phyloP scores from a whole-genome alignment of 2,329 filamentous ascomycete genomes.

The Fusarium hostae region DNA sequence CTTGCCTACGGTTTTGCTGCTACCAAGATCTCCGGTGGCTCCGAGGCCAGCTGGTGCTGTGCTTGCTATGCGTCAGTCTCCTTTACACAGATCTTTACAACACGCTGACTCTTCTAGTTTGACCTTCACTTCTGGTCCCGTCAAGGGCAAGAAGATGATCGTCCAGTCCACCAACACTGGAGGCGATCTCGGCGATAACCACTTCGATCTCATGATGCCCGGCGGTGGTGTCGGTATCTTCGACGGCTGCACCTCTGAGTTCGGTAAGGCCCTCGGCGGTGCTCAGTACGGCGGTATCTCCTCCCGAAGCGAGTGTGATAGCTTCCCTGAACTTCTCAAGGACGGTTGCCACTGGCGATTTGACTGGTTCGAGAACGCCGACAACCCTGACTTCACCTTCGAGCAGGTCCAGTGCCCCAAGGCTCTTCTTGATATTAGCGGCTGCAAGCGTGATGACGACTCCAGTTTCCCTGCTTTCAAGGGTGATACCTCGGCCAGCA shows the following conservation, averaged over 20 bases:
- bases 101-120: constrained; percentile 47
- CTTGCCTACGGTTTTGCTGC: constrained; percentile 74
- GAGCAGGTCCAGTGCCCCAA: constrained; percentile 66
- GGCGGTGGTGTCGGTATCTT: constrained; percentile 67
- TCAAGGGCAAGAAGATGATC: constrained; percentile 70
- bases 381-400: constrained; percentile 67
- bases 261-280: constrained; percentile 57
- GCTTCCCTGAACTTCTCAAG: constrained; percentile 64
- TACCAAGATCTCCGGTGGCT: constrained; percentile 64
- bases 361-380: constrained; percentile 69
- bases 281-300: constrained; percentile 68
- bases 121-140: constrained; percentile 62
- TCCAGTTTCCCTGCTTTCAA: constrained; percentile 42
- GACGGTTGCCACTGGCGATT: constrained; percentile 72
- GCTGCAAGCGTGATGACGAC: constrained; percentile 50
- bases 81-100: neutral
- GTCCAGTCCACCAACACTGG: constrained; percentile 74
- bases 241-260: constrained; percentile 63
- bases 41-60: constrained; percentile 73
- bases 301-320: constrained; percentile 61
- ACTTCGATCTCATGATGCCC: constrained; percentile 68
- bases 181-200: constrained; percentile 64
- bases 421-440: constrained; percentile 56
- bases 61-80: constrained; percentile 65
- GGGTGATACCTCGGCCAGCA: constrained; percentile 18